Evolutionary conservation across 768 basidiomycete species (phyloP), one percentile per base, ranked within the genome.

Genomic region (Boletus speciosus): DNA sequence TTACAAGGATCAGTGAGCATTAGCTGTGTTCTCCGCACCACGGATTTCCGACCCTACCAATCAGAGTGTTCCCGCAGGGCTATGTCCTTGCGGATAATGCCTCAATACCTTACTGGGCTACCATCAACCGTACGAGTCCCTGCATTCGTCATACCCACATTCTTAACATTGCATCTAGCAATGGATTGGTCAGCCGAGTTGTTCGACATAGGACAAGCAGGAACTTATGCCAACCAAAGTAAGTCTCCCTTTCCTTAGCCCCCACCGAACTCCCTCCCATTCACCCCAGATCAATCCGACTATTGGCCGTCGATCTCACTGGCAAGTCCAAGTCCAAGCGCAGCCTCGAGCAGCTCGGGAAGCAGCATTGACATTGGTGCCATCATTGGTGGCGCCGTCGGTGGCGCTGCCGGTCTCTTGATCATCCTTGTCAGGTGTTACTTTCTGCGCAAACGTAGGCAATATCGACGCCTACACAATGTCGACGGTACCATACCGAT

Each of bases 31-130:
- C 15, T 49, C 6, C 8, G 8, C n/a, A 6, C 15, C 31, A 37
- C n/a, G 21, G 7, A 46, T 38, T 41, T 32, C 43, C 57, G 19
- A 60, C 19, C 6, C 10, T 16, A 3, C 11, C 6, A 14, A 41
- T 6, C 36, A 60, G 60, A n/a, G 71, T 70, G 42, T 83, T 77
- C 56, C 81, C 81, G 14, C 47, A 66, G 3, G 66, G 71, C 31
- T 62, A 73, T 29, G 56, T 66, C 4, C 60, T 78, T 7, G 64
- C 70, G 1, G 44, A 56, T 8, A 67, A 63, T 25, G 62, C 62
- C 14, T 66, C 68, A 0, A 76, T 83, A 46, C 82, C 82, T 23
- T 71, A 56, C 45, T 83, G 80, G 75, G 80, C 82, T 15, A 65
- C 53, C 1, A 65, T 43, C 16, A 36, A 81, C 63, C 80, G 81